Evolutionary conservation across 192 early-diverging fungal species (phyloP).

Genomic region (Dissophora ornata): DNA sequence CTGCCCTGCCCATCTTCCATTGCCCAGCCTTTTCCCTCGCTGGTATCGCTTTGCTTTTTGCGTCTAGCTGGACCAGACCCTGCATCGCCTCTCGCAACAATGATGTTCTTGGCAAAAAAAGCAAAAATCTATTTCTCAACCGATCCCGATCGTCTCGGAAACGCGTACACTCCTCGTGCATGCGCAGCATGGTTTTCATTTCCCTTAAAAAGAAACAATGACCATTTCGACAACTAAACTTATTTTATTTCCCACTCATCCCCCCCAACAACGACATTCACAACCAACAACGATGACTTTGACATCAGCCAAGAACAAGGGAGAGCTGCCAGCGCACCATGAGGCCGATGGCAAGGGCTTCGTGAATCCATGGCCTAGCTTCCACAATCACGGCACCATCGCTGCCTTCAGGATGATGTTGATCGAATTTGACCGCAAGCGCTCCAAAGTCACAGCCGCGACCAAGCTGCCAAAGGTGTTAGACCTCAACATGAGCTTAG

Average conservation of each 20-base stretch:
- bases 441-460: slow-evolving; percentile 2
- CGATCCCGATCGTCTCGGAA: not conserved
- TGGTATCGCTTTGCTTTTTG: no score
- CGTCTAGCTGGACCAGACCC: no score
- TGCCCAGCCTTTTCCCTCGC: not conserved
- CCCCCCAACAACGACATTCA: no score
- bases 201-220: no score
- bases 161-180: no score
- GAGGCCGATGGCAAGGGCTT: slow-evolving; percentile 67
- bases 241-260: no score
- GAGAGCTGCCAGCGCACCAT: slow-evolving; percentile 54
- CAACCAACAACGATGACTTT: not conserved
- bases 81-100: no score
- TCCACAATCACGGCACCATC: slow-evolving; percentile 29
- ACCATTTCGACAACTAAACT: no score
- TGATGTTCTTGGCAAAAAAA: no score
- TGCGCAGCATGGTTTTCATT: no score
- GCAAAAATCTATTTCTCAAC: no score
- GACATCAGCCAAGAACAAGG: not conserved
- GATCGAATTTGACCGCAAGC: slow-evolving; percentile 24
- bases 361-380: slow-evolving; percentile 74
- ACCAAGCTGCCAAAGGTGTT: slow-evolving; percentile 33
- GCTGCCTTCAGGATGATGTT: slow-evolving; percentile 6
- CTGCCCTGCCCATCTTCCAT: not conserved
- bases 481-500: slow-evolving; percentile 29